phyloP scores from a whole-genome alignment of 2,329 filamentous ascomycete genomes.

The Chaetomiaceae sp. region DNA sequence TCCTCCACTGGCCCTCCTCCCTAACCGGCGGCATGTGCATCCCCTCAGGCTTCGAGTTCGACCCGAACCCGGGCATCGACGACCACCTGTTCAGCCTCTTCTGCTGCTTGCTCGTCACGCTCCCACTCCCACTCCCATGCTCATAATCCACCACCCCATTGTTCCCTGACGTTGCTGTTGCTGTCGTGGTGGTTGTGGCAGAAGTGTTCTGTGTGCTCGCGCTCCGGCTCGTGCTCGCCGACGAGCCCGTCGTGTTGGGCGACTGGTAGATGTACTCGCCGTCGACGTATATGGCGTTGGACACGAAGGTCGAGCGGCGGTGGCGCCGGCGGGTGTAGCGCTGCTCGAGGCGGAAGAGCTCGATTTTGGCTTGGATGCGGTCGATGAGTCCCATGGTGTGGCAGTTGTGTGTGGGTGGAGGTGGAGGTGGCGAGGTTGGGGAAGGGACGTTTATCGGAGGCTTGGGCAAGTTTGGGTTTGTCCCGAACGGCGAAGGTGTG shows the following conservation, averaged over 20 bases:
- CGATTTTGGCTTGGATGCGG: slow-evolving; percentile 65
- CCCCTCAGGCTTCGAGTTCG: slow-evolving; percentile 30
- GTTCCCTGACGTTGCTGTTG: too few species aligned
- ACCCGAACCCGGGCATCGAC: slow-evolving; percentile 53
- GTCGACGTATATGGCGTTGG: slow-evolving; percentile 87
- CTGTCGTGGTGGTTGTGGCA: slow-evolving; percentile 19
- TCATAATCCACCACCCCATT: too few species aligned
- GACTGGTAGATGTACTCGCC: slow-evolving; percentile 87
- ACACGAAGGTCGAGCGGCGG: slow-evolving; percentile 83
- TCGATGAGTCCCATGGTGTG: slow-evolving; percentile 50
- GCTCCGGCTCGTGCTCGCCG: slow-evolving; percentile 38
- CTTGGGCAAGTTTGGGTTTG: neutral
- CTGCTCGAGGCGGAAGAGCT: slow-evolving; percentile 93
- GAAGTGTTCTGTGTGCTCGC: slow-evolving; percentile 30
- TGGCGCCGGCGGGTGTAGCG: slow-evolving; percentile 85
- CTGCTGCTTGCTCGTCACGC: slow-evolving; percentile 23
- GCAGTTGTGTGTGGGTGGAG: neutral
- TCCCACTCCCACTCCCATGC: too few species aligned
- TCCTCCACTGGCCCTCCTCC: slow-evolving; percentile 19
- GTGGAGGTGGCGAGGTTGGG: too few species aligned
- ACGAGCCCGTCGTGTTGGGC: slow-evolving; percentile 55
- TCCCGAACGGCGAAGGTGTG: neutral
- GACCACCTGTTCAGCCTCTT: slow-evolving; percentile 53
- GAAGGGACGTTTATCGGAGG: too few species aligned
- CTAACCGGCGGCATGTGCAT: slow-evolving; percentile 14